Percentiles rank a stretch among this genome's conserved stretches.
phyloP scores from a whole-genome alignment of 2,329 filamentous ascomycete genomes.

The Botrytis byssoidea region DNA sequence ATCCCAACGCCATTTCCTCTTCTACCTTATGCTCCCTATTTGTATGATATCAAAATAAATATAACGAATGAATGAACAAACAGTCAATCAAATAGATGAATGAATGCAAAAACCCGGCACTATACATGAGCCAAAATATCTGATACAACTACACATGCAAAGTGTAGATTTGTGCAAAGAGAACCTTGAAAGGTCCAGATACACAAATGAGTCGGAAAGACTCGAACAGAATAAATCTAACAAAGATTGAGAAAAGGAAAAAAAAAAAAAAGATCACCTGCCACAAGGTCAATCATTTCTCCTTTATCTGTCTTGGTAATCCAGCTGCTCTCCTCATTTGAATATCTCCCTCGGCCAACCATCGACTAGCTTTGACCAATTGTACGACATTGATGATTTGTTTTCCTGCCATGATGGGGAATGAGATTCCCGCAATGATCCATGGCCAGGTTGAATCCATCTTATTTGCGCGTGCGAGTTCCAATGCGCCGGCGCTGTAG shows the following conservation, averaged over 20 bases:
- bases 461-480: slow-evolving; percentile 92
- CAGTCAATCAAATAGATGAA: not conserved
- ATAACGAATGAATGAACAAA: slow-evolving; percentile 5
- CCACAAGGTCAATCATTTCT: slow-evolving; percentile 25
- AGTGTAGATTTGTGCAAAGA: slow-evolving; percentile 18
- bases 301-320: slow-evolving; percentile 49
- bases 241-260: not conserved
- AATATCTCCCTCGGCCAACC: slow-evolving; percentile 89
- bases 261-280: not conserved
- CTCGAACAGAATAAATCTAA: slow-evolving; percentile 14
- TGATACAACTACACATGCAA: slow-evolving; percentile 18
- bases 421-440: slow-evolving; percentile 77
- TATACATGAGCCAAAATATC: slow-evolving; percentile 19
- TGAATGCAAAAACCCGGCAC: slow-evolving; percentile 3
- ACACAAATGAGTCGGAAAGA: slow-evolving; percentile 21
- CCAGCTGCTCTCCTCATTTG: slow-evolving; percentile 58
- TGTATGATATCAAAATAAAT: slow-evolving; percentile 12
- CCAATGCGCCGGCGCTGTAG: slow-evolving; percentile 88
- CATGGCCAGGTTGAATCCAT: slow-evolving; percentile 74
- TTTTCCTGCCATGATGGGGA: slow-evolving; percentile 87
- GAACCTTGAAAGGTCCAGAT: not conserved
- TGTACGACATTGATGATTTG: slow-evolving; percentile 94
- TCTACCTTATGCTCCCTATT: slow-evolving; percentile 15
- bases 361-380: slow-evolving; percentile 86
- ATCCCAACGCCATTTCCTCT: slow-evolving; percentile 5